phyloP scores from a whole-genome alignment of 192 early-diverging fungal genomes.

The Backusella tarrabulga region DNA sequence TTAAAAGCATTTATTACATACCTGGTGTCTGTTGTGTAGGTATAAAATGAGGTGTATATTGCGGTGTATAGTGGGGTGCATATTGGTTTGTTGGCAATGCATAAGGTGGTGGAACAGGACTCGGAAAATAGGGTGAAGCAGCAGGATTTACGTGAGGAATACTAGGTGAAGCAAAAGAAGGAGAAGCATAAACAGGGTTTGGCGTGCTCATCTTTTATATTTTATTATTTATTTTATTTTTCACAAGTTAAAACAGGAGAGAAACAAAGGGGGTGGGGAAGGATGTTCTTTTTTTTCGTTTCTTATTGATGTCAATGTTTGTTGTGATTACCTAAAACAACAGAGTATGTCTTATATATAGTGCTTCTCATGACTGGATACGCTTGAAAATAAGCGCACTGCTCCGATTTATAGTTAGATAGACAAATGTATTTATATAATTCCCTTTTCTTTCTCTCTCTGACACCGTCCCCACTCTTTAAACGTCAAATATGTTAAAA shows the following conservation, averaged over 20 bases:
- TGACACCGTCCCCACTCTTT: neutral
- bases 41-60: neutral
- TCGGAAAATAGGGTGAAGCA: neutral
- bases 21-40: neutral
- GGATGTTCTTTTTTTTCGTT: neutral
- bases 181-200: slow-evolving; percentile 4
- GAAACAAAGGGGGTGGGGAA: neutral
- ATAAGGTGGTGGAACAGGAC: neutral
- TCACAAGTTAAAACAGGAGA: neutral
- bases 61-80: neutral
- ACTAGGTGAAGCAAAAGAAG: neutral
- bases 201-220: neutral
- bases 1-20: neutral
- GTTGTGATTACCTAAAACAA: neutral
- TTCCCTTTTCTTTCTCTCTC: neutral
- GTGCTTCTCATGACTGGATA: neutral
- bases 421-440: neutral
- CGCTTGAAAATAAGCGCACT: neutral
- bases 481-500: neutral
- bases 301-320: neutral
- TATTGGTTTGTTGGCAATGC: neutral
- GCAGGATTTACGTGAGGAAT: neutral
- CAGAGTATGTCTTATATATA: neutral
- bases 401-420: neutral
- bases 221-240: neutral